Conservation (phyloP, 1,139 yeast species). For the Kodamaea fungicola region DNA sequence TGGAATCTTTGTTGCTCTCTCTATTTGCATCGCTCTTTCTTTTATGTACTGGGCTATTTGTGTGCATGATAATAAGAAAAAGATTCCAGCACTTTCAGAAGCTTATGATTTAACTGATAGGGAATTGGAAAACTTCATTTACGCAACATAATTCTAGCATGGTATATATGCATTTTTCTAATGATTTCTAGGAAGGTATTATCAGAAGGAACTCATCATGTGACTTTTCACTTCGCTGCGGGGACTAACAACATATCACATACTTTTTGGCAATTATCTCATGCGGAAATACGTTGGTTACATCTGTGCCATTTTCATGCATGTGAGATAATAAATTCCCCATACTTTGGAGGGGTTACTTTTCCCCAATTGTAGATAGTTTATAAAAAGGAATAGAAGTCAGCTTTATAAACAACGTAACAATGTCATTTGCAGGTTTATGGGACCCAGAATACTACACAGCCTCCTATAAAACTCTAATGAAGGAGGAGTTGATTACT, state of each 20-base stretch:
- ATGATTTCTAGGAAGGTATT: too few relatives aligned
- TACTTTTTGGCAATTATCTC: too few relatives aligned
- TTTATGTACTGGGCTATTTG: slow-evolving; percentile 25
- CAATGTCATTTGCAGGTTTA: background rate
- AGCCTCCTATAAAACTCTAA: slow-evolving; percentile 2
- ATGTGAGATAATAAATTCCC: too few relatives aligned
- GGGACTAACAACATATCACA: too few relatives aligned
- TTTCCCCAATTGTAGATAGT: too few relatives aligned
- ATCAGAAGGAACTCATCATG: background rate
- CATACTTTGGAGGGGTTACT: too few relatives aligned
- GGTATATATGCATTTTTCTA: background rate
- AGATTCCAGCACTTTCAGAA: slow-evolving; percentile 19
- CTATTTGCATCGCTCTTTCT: slow-evolving; percentile 23
- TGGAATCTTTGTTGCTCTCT: slow-evolving; percentile 19
- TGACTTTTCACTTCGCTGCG: too few relatives aligned
- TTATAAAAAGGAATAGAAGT: too few relatives aligned
- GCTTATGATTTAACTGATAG: slow-evolving; percentile 25
- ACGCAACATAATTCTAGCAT: slow-evolving; percentile 15
- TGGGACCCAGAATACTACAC: slow-evolving; percentile 6
- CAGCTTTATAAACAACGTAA: background rate
- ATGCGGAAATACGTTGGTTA: too few relatives aligned
- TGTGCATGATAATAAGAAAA: slow-evolving; percentile 18
- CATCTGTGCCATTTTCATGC: too few relatives aligned
- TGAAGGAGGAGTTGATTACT: slow-evolving; percentile 3
- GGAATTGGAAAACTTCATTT: slow-evolving; percentile 22